These are phyloP conservation scores for Klebsormidium nitens DNA, from an alignment of 139 green algal species.

Conservation along the genomic window DNA sequence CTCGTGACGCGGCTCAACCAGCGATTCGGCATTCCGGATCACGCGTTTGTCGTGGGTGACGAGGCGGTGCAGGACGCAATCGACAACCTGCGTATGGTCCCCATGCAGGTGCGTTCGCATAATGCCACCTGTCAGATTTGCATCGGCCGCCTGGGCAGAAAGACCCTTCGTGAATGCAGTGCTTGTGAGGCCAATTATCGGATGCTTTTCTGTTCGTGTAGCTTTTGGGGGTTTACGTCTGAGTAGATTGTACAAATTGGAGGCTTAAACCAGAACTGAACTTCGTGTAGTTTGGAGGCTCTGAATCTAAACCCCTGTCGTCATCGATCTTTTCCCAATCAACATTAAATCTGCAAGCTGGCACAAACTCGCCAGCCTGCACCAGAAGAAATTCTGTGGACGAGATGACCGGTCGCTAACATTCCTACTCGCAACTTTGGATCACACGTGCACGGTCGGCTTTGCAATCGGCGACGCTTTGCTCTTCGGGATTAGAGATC, in stretches of 20 bases:
- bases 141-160: background rate
- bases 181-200: background rate
- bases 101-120: constrained; percentile 14
- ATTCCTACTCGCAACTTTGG: background rate
- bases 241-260: background rate
- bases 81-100: too few relatives aligned
- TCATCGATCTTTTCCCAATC: too few relatives aligned
- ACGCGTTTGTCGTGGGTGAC: constrained; percentile 13
- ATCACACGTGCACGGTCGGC: background rate
- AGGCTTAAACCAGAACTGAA: too few relatives aligned
- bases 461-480: background rate
- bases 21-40: constrained; percentile 20
- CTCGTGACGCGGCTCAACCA: constrained; percentile 21
- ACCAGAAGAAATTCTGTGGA: background rate
- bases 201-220: background rate
- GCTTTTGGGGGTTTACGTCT: background rate
- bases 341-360: too few relatives aligned
- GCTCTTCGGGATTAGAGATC: background rate
- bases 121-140: background rate
- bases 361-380: too few relatives aligned
- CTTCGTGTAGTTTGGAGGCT: too few relatives aligned
- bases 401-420: too few relatives aligned
- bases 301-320: too few relatives aligned
- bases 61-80: constrained; percentile 12
- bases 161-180: background rate